Conservation (phyloP, 495 filamentous ascomycete species). For the Aspergillus sclerotioniger region DNA sequence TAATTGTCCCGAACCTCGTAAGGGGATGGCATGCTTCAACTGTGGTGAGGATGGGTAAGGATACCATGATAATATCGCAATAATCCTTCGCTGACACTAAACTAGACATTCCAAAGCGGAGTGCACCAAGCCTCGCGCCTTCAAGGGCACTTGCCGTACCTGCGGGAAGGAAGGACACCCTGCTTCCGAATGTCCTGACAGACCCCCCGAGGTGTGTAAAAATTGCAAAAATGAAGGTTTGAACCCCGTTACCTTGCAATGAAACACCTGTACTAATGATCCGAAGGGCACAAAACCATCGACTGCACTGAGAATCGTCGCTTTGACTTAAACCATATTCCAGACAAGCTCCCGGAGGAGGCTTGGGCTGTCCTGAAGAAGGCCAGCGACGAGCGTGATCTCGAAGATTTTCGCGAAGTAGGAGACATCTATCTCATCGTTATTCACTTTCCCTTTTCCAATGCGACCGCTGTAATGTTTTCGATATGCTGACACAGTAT, state of each 20-base stretch:
- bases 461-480: not conserved
- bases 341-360: constrained; percentile 57
- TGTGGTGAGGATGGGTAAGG: constrained; percentile 70
- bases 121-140: constrained; percentile 65
- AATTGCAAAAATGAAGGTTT: constrained; percentile 75
- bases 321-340: constrained; percentile 60
- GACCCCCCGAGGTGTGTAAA: constrained; percentile 61
- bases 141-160: constrained; percentile 66
- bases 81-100: constrained; percentile 1
- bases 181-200: constrained; percentile 67
- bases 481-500: constrained; percentile 19
- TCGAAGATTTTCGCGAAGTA: constrained; percentile 73
- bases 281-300: constrained; percentile 59
- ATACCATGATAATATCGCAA: not conserved
- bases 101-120: constrained; percentile 62
- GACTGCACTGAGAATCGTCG: constrained; percentile 70
- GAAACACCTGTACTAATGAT: constrained; percentile 1
- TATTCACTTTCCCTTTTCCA: not conserved
- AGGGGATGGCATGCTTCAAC: constrained; percentile 67
- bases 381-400: constrained; percentile 62
- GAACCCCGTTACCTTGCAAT: constrained; percentile 7
- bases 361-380: constrained; percentile 68
- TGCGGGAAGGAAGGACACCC: constrained; percentile 75
- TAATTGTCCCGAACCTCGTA: constrained; percentile 53
- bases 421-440: not conserved